Base-by-base conservation (phyloP, 2,329 filamentous ascomycete species). In the Fusarium ramigenum region DNA sequence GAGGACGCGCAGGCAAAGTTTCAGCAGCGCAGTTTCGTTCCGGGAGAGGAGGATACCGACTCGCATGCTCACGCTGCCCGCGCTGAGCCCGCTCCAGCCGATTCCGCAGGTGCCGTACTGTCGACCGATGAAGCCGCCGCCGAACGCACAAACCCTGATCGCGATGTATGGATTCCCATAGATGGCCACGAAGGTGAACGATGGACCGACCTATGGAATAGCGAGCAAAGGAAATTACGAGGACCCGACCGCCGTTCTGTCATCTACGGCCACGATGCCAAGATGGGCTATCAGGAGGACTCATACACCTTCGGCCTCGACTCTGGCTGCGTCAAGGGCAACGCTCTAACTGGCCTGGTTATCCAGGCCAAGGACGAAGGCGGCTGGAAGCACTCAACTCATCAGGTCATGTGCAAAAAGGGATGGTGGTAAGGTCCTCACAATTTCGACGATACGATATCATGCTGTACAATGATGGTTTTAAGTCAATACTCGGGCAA, bases 201-300 rank as follows among this genome's bases (percentile, higher is more conserved):
- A 19, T 97, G 94, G 94, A 87, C 90, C 58, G 88, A 91, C 76
- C 82, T 84, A 12, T 92, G 90, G 90, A 87, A 90, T 77, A 83
- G 82, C 61, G 80, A 82, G 63, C 87, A 91, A 76, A 80, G 80
- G 60, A 77, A 78, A 32, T 66, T 79, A 5, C 69, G 66, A 50
- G 70, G 77, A 34, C 53, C 70, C 18, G 74, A 82, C 36, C 85
- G 88, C 15, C 89, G 85, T 44, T 94, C 93, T 2, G 92, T 97
- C 44, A 87, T 97, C 64, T 98, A 97, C 81, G 95, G 95, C 9
- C 96, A 98, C 80, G 94, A 98, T 80, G 89, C 94, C 28, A 91
- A 91, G 77, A 83, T 84, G 6, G 95, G 94, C 0, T 87, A 97
- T 56, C 79, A 77, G 37, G 74, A 85, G 66, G 77, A 89, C 56